Evolutionary conservation across 768 basidiomycete species (phyloP).

Genomic region (Tricholoma bakamatsutake): DNA sequence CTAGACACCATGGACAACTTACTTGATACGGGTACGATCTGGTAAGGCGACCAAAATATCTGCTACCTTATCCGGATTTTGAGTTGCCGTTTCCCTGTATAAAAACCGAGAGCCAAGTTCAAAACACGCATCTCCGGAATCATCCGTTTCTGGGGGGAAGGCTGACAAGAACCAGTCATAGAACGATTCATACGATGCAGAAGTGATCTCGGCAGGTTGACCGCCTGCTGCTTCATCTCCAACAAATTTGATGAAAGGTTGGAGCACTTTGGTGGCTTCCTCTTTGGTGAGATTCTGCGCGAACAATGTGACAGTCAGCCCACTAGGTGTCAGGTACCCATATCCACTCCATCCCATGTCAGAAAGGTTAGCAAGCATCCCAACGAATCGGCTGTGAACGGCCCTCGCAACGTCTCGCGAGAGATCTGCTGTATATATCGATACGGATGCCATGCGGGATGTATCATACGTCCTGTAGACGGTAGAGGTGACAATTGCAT

Average conservation of each 20-base stretch:
- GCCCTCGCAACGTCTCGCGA: neutral
- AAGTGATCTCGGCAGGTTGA: conserved; percentile 4
- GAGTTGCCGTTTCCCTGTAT: neutral
- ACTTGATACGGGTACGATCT: conserved; percentile 6
- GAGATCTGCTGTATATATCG: neutral
- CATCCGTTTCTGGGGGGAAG: neutral
- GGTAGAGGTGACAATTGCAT: conserved; percentile 10
- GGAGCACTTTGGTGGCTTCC: neutral
- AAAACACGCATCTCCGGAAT: neutral
- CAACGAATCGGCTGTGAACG: neutral
- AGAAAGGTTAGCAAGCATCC: neutral
- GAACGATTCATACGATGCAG: conserved; percentile 1
- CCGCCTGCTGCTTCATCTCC: neutral
- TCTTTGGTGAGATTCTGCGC: neutral
- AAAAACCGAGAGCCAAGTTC: neutral
- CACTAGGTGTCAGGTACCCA: neutral
- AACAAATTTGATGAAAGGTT: neutral
- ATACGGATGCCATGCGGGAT: neutral
- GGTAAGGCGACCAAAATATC: neutral
- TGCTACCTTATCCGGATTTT: neutral
- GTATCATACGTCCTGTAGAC: neutral
- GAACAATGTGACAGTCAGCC: neutral
- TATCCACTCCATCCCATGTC: neutral
- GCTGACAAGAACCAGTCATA: neutral
- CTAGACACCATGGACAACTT: neutral